Percentiles rank a stretch among this genome's conserved stretches.
phyloP scores from a whole-genome alignment of 768 basidiomycete genomes.

The Termitomyces sp. region DNA sequence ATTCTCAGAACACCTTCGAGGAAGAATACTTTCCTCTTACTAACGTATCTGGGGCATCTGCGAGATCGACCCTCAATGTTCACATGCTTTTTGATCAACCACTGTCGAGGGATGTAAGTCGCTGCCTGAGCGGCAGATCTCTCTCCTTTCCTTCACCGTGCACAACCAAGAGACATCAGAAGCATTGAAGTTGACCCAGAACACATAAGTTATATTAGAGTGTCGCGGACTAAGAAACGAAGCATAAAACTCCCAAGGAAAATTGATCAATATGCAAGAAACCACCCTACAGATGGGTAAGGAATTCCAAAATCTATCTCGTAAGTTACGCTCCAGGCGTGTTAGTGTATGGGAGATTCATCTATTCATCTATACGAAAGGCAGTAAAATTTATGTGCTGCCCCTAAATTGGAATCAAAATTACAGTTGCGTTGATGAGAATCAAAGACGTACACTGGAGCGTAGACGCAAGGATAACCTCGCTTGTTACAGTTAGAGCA shows the following conservation, averaged over 20 bases:
- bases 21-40: constrained; percentile 1
- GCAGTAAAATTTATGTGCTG: neutral
- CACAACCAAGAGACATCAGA: neutral
- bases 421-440: neutral
- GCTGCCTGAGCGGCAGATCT: neutral
- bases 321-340: neutral
- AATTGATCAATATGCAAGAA: neutral
- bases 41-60: neutral
- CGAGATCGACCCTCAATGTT: constrained; percentile 3
- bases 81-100: neutral
- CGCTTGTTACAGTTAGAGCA: constrained; percentile 65
- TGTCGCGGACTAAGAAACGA: neutral
- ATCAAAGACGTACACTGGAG: constrained; percentile 52
- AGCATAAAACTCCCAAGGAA: neutral
- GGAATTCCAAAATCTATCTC: neutral
- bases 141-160: neutral
- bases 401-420: neutral
- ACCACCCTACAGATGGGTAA: neutral
- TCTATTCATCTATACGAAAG: neutral
- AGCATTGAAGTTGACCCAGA: neutral
- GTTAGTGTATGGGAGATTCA: neutral
- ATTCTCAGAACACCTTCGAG: neutral
- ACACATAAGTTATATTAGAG: neutral
- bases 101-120: neutral
- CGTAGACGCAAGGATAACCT: constrained; percentile 51